A percentile compares a stretch with the other conserved stretches of the same genome.
Evolutionary conservation across 108 stramenopile species (phyloP).

Genomic region (Skeletonema tropicum): DNA sequence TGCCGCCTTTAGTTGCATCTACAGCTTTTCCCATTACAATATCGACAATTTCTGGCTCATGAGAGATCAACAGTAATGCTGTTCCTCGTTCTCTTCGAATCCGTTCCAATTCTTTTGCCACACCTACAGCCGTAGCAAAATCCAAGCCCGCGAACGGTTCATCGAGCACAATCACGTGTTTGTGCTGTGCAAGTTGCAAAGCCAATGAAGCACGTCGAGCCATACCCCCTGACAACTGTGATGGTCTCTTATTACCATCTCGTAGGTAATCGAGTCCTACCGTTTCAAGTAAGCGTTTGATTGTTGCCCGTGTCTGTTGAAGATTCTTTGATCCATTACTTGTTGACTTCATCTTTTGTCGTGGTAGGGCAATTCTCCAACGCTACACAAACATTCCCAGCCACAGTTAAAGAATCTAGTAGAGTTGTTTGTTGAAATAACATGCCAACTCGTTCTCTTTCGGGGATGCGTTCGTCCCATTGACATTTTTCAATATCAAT

Average conservation of each 20-base stretch:
- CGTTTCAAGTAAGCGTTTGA: slow-evolving; percentile 70
- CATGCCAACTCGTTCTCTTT: slow-evolving; percentile 68
- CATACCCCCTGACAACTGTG: slow-evolving; percentile 83
- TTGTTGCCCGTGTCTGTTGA: slow-evolving; percentile 24
- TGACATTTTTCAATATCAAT: slow-evolving; percentile 47
- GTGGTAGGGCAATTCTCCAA: slow-evolving; percentile 52
- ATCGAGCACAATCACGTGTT: slow-evolving; percentile 80
- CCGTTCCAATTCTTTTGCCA: slow-evolving; percentile 71
- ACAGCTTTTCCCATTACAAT: slow-evolving; percentile 61
- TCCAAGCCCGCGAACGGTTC: slow-evolving; percentile 87
- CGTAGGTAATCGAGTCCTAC: slow-evolving; percentile 76
- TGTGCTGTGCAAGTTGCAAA: slow-evolving; percentile 78
- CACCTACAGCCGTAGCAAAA: slow-evolving; percentile 51
- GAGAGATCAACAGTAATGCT: slow-evolving; percentile 72
- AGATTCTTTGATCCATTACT: slow-evolving; percentile 11
- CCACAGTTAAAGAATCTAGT: slow-evolving; percentile 78
- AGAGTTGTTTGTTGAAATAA: slow-evolving; percentile 86
- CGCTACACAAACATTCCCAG: slow-evolving; percentile 74
- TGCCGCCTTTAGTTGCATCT: background rate
- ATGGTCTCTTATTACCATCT: slow-evolving; percentile 68
- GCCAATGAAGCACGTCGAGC: slow-evolving; percentile 82
- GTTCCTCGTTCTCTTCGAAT: slow-evolving; percentile 60
- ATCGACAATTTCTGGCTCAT: slow-evolving; percentile 74
- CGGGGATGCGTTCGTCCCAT: slow-evolving; percentile 58
- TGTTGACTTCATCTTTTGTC: background rate